Base-by-base conservation (phyloP, 169 alveolate species). In the Plasmodium sp. region DNA sequence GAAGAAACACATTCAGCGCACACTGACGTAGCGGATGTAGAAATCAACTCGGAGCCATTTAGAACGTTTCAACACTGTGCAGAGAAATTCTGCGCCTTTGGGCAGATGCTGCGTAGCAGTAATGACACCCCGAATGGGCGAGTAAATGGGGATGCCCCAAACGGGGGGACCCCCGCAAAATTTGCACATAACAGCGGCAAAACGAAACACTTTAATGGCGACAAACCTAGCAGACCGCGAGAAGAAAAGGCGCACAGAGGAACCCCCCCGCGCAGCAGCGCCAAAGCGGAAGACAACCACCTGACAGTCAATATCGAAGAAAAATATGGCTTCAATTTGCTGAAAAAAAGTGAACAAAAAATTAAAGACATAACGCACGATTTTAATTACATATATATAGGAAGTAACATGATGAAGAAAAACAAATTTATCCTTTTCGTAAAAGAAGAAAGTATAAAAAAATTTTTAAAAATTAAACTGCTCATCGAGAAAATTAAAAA, bases 381-480 rank as follows among this genome's bases (percentile, higher is more conserved):
- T 79, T 90, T 90, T 80, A 90, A 90, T 80, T 90, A 90, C 73
- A 80, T 90, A 39, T 90, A 90, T 67, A 67, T 90, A 90, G 94
- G 94, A 7, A 80, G 73, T 71, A 80, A 62, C 39, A 27, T 41
- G 34, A 80, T 67, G 39, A 85, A 85, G 18, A 75, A 75, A 45
- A 90, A 80, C 58, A 77, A 77, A 79, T 85, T 67, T 56, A 14
- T 85, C 22, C 43, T 90, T 62, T 90, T 90, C 33, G 82, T 90
- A 90, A 90, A 80, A 90, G 91, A 90, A 80, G 94, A 90, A 62
- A 31, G 94, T 51, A 62, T 90, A 41, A 90, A 90, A 51, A 72
- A 80, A 27, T 90, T 90, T 62, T 81, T 90, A 58, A 90, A 90
- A 90, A 72, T 90, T 5, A 90, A 90, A 90, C 72, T 90, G 82